Evolutionary conservation across 495 filamentous ascomycete genomes (phyloP).

Genomic region (Hyaloscypha finlandica): DNA sequence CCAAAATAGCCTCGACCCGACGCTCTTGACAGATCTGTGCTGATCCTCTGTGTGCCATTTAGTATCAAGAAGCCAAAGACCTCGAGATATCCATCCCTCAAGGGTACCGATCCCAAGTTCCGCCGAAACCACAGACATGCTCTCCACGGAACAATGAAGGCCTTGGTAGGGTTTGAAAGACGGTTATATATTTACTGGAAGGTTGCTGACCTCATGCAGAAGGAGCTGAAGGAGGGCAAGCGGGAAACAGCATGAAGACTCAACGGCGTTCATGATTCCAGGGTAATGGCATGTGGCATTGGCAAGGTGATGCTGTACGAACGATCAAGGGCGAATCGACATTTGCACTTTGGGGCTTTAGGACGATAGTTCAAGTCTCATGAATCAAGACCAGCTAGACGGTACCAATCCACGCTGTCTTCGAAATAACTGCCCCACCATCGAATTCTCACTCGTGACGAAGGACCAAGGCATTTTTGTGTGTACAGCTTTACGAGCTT

Average conservation of each 20-base stretch:
- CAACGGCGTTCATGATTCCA: background rate
- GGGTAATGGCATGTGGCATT: background rate
- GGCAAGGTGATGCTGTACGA: constrained; percentile 24
- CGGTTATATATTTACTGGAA: constrained; percentile 3
- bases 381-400: constrained; percentile 25
- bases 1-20: background rate
- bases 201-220: constrained; percentile 67
- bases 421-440: constrained; percentile 12
- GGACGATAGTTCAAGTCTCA: constrained; percentile 30
- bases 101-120: constrained; percentile 99
- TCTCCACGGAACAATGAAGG: constrained; percentile 96
- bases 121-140: constrained; percentile 99
- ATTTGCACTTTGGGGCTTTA: constrained; percentile 14
- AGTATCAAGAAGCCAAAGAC: constrained; percentile 99
- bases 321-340: constrained; percentile 18
- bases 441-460: background rate
- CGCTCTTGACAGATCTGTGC: constrained; percentile 5
- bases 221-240: constrained; percentile 97
- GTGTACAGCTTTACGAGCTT: constrained; percentile 94
- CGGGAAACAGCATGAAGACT: constrained; percentile 79
- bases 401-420: constrained; percentile 15
- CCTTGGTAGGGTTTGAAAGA: constrained; percentile 61
- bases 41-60: constrained; percentile 16
- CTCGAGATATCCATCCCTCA: constrained; percentile 96
- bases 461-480: constrained; percentile 87